Evolutionary conservation across 345 rosid species (phyloP).

Genomic region (Gossypium herbaceum): DNA sequence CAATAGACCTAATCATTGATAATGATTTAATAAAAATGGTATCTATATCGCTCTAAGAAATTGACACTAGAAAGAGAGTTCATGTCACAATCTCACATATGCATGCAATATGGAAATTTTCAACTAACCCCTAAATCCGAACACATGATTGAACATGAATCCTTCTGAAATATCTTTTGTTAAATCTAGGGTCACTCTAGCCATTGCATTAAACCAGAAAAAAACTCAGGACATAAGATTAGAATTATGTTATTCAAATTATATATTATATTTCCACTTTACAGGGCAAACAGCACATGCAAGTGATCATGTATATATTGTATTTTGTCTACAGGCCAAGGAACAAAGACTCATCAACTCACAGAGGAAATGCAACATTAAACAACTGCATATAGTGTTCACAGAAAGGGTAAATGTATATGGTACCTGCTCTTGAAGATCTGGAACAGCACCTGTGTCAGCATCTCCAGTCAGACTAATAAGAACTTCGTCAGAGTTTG

Average conservation of each 20-base stretch:
- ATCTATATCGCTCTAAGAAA: not conserved
- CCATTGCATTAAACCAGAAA: constrained; percentile 3
- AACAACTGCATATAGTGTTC: not conserved
- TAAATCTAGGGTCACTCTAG: not conserved
- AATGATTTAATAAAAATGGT: not conserved
- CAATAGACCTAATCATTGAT: not conserved
- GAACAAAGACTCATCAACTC: not conserved
- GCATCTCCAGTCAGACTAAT: constrained; percentile 64
- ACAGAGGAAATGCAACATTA: not conserved
- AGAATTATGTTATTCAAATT: not conserved
- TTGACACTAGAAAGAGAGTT: not conserved
- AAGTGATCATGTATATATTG: not conserved
- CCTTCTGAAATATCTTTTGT: not conserved
- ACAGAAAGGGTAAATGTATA: not conserved
- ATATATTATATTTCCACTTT: not conserved
- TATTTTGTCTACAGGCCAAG: not conserved
- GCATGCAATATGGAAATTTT: not conserved
- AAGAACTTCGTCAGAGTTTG: constrained; percentile 68
- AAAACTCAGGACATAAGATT: not conserved
- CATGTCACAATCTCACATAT: not conserved
- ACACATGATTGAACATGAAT: not conserved
- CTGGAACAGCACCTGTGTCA: constrained; percentile 71
- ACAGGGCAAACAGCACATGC: not conserved
- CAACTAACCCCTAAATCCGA: not conserved
- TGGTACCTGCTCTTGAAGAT: constrained; percentile 86